A percentile compares a stretch with the other conserved stretches of the same genome.
phyloP scores from a whole-genome alignment of 2,329 filamentous ascomycete genomes.

The Dothistroma septosporum region DNA sequence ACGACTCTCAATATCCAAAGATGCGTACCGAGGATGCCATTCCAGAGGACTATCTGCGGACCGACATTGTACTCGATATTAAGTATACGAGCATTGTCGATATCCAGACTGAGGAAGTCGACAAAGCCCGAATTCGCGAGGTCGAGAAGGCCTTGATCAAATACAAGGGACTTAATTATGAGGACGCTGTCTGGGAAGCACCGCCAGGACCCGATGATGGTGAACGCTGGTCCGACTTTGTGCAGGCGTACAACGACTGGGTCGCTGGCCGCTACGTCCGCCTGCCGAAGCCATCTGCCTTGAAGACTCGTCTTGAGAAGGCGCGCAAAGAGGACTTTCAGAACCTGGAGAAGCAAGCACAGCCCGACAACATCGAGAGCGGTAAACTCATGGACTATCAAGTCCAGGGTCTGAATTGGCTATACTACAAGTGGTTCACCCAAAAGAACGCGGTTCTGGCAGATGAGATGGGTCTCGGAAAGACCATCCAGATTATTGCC shows the following conservation, averaged over 20 bases:
- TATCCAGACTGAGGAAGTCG: constrained; percentile 61
- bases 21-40: constrained; percentile 74
- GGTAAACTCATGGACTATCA: constrained; percentile 93
- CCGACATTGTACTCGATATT: constrained; percentile 86
- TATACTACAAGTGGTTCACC: constrained; percentile 82
- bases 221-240: constrained; percentile 73
- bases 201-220: constrained; percentile 64
- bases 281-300: constrained; percentile 48
- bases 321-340: constrained; percentile 64
- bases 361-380: constrained; percentile 69
- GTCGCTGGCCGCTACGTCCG: constrained; percentile 73
- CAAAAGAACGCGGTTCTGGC: constrained; percentile 84
- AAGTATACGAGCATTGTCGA: constrained; percentile 60
- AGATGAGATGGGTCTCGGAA: constrained; percentile 97
- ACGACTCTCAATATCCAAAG: constrained; percentile 59
- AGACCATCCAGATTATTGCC: constrained; percentile 89
- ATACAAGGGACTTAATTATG: constrained; percentile 86
- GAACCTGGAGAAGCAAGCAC: constrained; percentile 63
- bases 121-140: constrained; percentile 66
- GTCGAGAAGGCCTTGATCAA: constrained; percentile 77
- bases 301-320: constrained; percentile 65
- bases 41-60: constrained; percentile 76
- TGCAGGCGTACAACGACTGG: constrained; percentile 80
- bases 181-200: constrained; percentile 84
- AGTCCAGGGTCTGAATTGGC: constrained; percentile 88